phyloP scores from a whole-genome alignment of 2,329 filamentous ascomycete species.

The Salinomyces thailandicus region DNA sequence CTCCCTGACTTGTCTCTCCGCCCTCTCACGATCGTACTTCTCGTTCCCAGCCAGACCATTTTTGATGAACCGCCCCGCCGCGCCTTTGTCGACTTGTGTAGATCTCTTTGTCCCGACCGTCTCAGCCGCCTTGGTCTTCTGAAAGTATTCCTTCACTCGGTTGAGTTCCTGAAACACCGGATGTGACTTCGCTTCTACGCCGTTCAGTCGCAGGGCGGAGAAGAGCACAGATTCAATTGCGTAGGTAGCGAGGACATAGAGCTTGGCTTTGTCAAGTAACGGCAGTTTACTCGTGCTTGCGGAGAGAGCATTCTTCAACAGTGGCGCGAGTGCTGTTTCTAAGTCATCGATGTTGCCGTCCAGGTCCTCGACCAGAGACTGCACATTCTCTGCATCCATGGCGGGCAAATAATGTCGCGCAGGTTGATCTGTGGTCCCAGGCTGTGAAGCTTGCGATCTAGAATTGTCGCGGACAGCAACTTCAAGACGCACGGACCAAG shows the following conservation, averaged over 20 bases:
- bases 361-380: slow-evolving; percentile 60
- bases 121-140: slow-evolving; percentile 76
- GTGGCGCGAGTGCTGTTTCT: slow-evolving; percentile 61
- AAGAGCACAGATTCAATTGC: slow-evolving; percentile 85
- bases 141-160: slow-evolving; percentile 82
- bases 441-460: no score
- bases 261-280: slow-evolving; percentile 88
- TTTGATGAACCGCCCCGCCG: slow-evolving; percentile 71
- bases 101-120: slow-evolving; percentile 46
- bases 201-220: slow-evolving; percentile 68
- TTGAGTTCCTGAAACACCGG: slow-evolving; percentile 76
- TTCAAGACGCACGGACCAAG: background rate
- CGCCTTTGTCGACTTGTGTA: slow-evolving; percentile 59
- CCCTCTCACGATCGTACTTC: slow-evolving; percentile 31
- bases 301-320: slow-evolving; percentile 55
- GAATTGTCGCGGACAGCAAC: no score
- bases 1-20: slow-evolving; percentile 28
- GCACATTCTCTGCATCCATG: slow-evolving; percentile 50
- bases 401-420: no score
- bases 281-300: slow-evolving; percentile 68
- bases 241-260: slow-evolving; percentile 80
- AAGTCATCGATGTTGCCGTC: slow-evolving; percentile 64
- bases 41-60: slow-evolving; percentile 55
- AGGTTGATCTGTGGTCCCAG: no score
- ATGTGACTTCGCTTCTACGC: slow-evolving; percentile 71